phyloP scores from a whole-genome alignment of 2,329 filamentous ascomycete species.

The Trichoderma sp. region DNA sequence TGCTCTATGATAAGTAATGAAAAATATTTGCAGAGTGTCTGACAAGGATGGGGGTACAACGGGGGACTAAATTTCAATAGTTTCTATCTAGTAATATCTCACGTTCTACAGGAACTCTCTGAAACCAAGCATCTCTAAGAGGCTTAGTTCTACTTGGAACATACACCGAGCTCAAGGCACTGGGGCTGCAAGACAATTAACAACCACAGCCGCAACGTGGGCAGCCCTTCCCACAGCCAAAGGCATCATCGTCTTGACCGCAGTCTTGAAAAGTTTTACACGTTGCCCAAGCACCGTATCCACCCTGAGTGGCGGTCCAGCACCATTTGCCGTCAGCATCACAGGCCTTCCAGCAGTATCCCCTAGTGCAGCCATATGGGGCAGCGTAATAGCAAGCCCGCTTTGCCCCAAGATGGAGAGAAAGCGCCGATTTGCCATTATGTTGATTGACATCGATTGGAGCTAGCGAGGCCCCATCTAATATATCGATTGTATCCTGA shows the following conservation, averaged over 20 bases:
- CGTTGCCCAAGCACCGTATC: neutral
- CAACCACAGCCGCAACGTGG: neutral
- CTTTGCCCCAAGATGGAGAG: neutral
- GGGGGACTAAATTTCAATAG: neutral
- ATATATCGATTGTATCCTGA: neutral
- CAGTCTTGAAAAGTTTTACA: neutral
- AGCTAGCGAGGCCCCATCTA: neutral
- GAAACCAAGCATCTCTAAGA: neutral
- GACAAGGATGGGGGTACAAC: neutral
- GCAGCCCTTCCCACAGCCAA: neutral
- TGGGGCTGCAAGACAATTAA: no score
- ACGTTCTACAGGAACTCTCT: neutral
- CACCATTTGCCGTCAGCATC: neutral
- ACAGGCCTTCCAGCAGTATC: neutral
- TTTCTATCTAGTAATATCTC: neutral
- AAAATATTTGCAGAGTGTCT: neutral
- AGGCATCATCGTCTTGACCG: neutral
- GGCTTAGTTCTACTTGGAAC: neutral
- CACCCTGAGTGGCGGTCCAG: neutral
- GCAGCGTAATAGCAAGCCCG: neutral
- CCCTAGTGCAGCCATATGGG: neutral
- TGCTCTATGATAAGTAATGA: neutral
- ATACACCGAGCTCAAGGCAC: neutral
- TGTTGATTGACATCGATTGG: neutral
- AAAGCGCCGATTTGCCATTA: neutral